phyloP scores from a whole-genome alignment of 2,329 filamentous ascomycete species.

The Penicillium sp. region DNA sequence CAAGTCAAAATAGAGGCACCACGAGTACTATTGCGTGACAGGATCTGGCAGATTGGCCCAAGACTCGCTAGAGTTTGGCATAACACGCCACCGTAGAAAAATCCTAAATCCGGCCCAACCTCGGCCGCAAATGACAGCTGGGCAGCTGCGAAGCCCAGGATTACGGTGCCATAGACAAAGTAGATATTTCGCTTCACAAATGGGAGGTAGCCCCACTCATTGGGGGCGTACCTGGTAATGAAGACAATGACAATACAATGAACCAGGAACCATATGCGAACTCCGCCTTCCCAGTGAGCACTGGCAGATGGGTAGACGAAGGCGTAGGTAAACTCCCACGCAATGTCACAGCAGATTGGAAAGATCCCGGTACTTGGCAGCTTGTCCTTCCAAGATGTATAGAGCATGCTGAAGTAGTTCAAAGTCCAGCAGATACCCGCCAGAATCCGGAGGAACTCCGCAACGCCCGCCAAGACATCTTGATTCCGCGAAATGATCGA shows the following conservation, averaged over 20 bases:
- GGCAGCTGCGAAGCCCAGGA: neutral
- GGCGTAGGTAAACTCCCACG: conserved; percentile 9
- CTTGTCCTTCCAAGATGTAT: neutral
- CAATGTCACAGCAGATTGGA: conserved; percentile 11
- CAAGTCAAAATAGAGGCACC: conserved; percentile 4
- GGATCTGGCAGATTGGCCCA: conserved; percentile 5
- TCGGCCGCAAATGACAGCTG: too few species aligned
- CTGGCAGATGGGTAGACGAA: conserved; percentile 4
- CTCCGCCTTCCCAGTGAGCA: conserved; percentile 1
- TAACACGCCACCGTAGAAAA: conserved; percentile 3
- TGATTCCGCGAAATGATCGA: neutral
- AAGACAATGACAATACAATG: neutral
- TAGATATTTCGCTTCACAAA: conserved; percentile 6
- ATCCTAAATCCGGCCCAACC: conserved; percentile 1
- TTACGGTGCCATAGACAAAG: neutral
- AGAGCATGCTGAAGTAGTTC: conserved; percentile 6
- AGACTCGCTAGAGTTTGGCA: conserved; percentile 5
- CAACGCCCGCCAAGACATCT: neutral
- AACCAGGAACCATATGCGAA: neutral
- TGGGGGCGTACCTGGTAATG: neutral
- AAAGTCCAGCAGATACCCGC: conserved; percentile 21
- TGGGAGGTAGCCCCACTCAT: conserved; percentile 5
- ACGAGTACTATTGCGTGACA: conserved; percentile 6
- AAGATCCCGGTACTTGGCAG: conserved; percentile 2
- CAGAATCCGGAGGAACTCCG: neutral